Base-by-base conservation (phyloP, 2,329 filamentous ascomycete genomes). In the Talaromyces atroroseus region DNA sequence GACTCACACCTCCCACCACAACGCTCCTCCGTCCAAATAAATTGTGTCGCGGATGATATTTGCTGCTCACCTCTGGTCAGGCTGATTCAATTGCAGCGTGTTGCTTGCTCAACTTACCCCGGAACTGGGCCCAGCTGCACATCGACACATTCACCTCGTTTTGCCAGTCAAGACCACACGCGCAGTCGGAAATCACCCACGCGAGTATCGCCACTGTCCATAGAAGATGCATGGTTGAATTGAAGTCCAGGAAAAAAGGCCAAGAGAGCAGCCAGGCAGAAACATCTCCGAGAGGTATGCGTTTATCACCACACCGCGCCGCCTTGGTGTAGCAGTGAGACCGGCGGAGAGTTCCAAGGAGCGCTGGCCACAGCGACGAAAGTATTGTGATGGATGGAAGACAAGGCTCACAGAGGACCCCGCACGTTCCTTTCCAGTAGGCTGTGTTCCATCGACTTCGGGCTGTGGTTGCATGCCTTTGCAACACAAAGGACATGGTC, bases 1-100 rank as follows among this genome's bases (percentile, higher is more conserved):
- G n/a, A 48, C 55, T 55, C 60, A 70, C 66, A 76, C 75, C 36
- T 70, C 59, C 83, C 84, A 87, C 57, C 60, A 76, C 14, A 86
- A 67, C 40, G 65, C 60, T 8, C 86, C 86, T 44, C 86, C 86
- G 66, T 89, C 85, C 23, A 89, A 66, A 64, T 86, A 88, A 16
- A 87, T 70, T 1, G 79, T 84, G 63, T 89, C 84, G 40, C 79
- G 79, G 44, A 88, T 71, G 3, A 84, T 70, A 36, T 79, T 78
- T 59, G 78, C 84, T 86, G 60, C n/a, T 29, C 24, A 3, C 8
- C 10, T 48, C 40, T 24, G n/a, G 57, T 56, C 45, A 51, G 32
- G 2, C 32, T 2, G 1, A 36, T 36, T 16, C 32, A 5, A 26
- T 20, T 20, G n/a, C 18, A 42, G 21, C 16, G 14, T 36, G 14